These are phyloP conservation scores for Vishniacozyma victoriae DNA, from an alignment of 768 basidiomycete genomes.

Conservation along the genomic window DNA sequence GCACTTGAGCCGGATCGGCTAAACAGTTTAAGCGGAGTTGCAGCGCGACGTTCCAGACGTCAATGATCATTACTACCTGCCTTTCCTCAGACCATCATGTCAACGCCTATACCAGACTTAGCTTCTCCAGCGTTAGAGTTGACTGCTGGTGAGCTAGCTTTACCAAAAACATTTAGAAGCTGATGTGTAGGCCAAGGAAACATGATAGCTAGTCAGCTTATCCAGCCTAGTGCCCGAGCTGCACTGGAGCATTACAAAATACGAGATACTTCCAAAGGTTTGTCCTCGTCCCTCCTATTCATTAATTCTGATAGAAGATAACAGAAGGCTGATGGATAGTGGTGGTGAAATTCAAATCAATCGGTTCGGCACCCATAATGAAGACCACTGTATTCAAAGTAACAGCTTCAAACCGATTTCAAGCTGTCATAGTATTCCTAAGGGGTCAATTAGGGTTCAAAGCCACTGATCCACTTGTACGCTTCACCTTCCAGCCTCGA, in stretches of 20 bases:
- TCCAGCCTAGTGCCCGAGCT: constrained; percentile 44
- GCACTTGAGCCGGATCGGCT: no score
- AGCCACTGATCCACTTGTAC: constrained; percentile 72
- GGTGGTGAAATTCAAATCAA: constrained; percentile 93
- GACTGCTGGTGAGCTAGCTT: constrained; percentile 2
- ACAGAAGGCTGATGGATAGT: constrained; percentile 56
- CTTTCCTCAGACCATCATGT: no score
- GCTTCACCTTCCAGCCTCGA: constrained; percentile 4
- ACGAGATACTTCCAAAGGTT: constrained; percentile 46
- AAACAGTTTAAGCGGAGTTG: no score
- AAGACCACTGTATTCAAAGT: constrained; percentile 98
- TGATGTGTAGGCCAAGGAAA: no score
- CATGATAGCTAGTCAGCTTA: constrained; percentile 1
- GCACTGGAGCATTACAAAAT: constrained; percentile 71
- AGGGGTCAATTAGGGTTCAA: constrained; percentile 84
- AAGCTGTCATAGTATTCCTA: constrained; percentile 89
- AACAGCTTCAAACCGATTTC: constrained; percentile 86
- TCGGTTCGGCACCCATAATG: constrained; percentile 98
- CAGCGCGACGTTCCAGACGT: no score
- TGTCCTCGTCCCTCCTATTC: constrained; percentile 4
- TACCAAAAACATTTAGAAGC: no score
- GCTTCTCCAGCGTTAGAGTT: constrained; percentile 2
- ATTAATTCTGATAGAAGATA: background rate
- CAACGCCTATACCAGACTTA: background rate
- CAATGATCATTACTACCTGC: no score